These are phyloP conservation scores for Plasmodium falciparum DNA, from an alignment of 169 alveolate genomes.

Conservation along the genomic window DNA sequence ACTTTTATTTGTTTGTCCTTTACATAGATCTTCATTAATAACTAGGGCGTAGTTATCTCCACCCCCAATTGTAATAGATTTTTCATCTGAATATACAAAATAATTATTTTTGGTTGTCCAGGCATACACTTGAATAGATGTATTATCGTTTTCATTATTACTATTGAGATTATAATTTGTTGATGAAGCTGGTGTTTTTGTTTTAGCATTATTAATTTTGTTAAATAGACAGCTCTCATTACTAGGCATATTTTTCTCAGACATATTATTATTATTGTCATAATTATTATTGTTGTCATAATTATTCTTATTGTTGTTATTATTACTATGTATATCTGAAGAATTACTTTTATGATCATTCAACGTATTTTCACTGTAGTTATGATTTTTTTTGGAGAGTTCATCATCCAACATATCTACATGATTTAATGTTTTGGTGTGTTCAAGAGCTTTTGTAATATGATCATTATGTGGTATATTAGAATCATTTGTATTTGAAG, in stretches of 20 bases:
- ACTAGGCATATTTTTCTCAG: no score
- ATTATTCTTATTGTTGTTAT: not conserved
- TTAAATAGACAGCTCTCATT: no score
- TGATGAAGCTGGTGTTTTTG: not conserved
- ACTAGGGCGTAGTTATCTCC: slow-evolving; percentile 86
- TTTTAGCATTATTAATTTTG: no score
- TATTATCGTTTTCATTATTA: not conserved
- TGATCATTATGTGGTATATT: not conserved
- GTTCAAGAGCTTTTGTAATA: not conserved
- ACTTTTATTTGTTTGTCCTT: slow-evolving; percentile 83
- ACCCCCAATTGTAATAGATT: slow-evolving; percentile 84
- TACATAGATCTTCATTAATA: slow-evolving; percentile 82
- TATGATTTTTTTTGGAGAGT: not conserved
- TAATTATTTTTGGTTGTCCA: slow-evolving; percentile 85
- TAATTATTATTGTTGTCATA: not conserved
- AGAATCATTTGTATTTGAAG: not conserved
- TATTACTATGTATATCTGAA: not conserved
- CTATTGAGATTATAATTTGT: not conserved
- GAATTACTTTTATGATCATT: slow-evolving; percentile 3
- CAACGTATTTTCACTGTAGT: not conserved
- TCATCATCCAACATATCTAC: not conserved
- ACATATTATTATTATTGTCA: slow-evolving; percentile 1
- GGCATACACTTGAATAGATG: slow-evolving; percentile 79
- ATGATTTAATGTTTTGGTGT: not conserved
- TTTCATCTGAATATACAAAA: slow-evolving; percentile 84